Evolutionary conservation across 2,329 filamentous ascomycete genomes (phyloP), one percentile per base, ranked within the genome.

Genomic region (Xenoacremonium recifei): DNA sequence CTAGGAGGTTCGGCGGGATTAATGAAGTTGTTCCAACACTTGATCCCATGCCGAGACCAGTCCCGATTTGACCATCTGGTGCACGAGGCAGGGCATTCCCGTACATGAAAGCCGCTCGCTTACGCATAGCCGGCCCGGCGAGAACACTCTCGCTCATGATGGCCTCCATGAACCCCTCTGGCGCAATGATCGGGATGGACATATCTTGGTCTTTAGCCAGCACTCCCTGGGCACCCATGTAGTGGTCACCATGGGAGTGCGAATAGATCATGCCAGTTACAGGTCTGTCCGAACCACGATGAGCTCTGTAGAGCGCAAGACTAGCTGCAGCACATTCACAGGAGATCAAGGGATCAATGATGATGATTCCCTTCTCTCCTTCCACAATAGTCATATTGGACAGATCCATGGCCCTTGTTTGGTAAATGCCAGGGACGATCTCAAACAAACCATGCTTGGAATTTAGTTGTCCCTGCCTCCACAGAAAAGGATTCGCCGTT

Each of bases 61-160:
- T 51, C 3, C 68, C 64, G 19, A 72, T 61, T 25, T 70, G 65
- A 1, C 59, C 67, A 1, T 37, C 41, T 0, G 67, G 54, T 1
- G 45, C 46, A 4, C 53, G 51, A 1, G 52, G 45, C 1, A 72
- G 48, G 0, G 50, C 46, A 18, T 46, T 49, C 1, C 69, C 68
- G 45, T 69, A 72, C 67, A 71, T 72, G 42, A 59, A 69, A 2
- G 51, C 55, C 1, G 60, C 61, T 4, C 68, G 60, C 3, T 57
- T 54, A n/a, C 51, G 37, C 69, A 72, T 72, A 4, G 66, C 63
- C 1, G 59, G 49, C 1, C 69, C 68, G 1, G 60, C 62, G 25
- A 62, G 55, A 20, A 71, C 56, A 42, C 65, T 71, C 47, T 72
- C 69, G 30, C 57, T 63, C 6, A 65, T 47, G 9, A 60, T 60